phyloP scores from a whole-genome alignment of 1,284 basidiomycete genomes.

The Meira miltonrushii region DNA sequence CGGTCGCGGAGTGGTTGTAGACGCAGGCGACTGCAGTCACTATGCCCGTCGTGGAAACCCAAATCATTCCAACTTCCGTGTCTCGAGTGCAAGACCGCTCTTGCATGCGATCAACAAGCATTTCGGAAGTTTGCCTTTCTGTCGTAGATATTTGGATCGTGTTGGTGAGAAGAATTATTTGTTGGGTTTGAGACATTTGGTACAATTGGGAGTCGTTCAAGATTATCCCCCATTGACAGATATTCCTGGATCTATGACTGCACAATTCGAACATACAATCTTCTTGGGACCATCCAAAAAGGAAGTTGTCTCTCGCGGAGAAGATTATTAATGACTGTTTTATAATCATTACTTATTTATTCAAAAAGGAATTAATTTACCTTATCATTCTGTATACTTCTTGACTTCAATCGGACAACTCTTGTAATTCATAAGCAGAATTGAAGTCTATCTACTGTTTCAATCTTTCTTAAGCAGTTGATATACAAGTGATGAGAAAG shows the following conservation, averaged over 20 bases:
- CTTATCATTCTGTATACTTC: too few species aligned
- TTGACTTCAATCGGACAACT: too few species aligned
- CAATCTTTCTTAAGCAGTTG: too few species aligned
- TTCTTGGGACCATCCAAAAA: slow-evolving; percentile 83
- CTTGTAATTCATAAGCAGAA: too few species aligned
- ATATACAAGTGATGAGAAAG: too few species aligned
- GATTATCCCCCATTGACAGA: slow-evolving; percentile 94
- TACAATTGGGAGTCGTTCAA: slow-evolving; percentile 78
- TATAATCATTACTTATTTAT: background rate
- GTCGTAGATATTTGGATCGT: slow-evolving; percentile 76
- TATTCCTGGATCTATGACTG: slow-evolving; percentile 45
- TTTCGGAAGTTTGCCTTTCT: slow-evolving; percentile 94
- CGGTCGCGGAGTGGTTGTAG: slow-evolving; percentile 85
- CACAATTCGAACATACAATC: slow-evolving; percentile 52
- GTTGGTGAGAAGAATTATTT: slow-evolving; percentile 92
- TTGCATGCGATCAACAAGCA: slow-evolving; percentile 83
- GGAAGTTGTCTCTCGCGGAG: slow-evolving; percentile 88
- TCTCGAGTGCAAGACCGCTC: slow-evolving; percentile 74
- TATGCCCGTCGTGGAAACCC: slow-evolving; percentile 66
- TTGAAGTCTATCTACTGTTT: too few species aligned
- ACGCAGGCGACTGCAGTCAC: slow-evolving; percentile 84
- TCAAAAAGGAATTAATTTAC: too few species aligned
- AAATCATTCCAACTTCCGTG: slow-evolving; percentile 61
- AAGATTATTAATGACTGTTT: slow-evolving; percentile 65
- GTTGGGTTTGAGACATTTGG: slow-evolving; percentile 73